Evolutionary conservation across 2,329 filamentous ascomycete species (phyloP).

Genomic region (Verticillium longisporum): DNA sequence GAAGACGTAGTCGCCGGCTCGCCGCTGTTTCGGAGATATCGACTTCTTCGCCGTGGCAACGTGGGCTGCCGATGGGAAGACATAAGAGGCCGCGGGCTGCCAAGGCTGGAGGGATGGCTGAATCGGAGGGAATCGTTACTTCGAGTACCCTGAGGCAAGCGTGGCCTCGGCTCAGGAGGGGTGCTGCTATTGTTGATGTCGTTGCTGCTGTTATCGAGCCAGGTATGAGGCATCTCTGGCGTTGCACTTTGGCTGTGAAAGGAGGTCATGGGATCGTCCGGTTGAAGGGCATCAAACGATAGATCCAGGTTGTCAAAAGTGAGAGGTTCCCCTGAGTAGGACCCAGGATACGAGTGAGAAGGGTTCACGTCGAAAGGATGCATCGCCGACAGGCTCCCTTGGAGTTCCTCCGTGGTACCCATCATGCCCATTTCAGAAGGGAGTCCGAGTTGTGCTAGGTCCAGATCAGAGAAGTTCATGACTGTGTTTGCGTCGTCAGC

Average conservation of each 20-base stretch:
- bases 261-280: neutral
- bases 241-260: neutral
- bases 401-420: neutral
- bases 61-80: neutral
- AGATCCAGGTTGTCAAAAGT: neutral
- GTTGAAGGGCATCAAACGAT: neutral
- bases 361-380: neutral
- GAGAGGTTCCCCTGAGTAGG: neutral
- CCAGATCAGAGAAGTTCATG: neutral
- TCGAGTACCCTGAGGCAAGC: neutral
- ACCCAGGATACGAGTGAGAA: neutral
- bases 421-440: neutral
- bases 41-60: neutral
- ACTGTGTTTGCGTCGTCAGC: neutral
- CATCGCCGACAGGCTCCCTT: neutral
- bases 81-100: neutral
- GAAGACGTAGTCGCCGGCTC: neutral
- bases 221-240: neutral
- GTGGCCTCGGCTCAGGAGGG: neutral
- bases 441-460: neutral
- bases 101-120: neutral
- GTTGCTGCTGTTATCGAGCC: neutral
- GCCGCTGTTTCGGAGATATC: neutral
- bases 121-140: neutral
- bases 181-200: neutral